phyloP scores from a whole-genome alignment of 352 stramenopile species.

The Pythium biforme region DNA sequence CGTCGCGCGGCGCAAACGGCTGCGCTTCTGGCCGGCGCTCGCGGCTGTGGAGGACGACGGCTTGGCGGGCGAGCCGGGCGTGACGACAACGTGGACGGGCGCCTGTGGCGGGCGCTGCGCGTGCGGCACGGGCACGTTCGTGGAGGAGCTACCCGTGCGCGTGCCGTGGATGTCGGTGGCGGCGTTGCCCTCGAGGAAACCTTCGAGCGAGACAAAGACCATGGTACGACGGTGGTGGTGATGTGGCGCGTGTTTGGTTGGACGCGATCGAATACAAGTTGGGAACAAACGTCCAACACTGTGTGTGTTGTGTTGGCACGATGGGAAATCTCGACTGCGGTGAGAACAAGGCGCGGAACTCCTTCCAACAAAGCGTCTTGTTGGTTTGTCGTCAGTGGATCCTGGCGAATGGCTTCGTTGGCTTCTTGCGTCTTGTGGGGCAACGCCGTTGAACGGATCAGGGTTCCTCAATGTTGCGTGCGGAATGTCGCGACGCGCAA shows the following conservation, averaged over 20 bases:
- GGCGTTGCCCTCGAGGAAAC: constrained; percentile 59
- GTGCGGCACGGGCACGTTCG: constrained; percentile 3
- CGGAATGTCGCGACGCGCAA: constrained; percentile 20
- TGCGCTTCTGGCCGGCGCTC: constrained; percentile 25
- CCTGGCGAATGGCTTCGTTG: constrained; percentile 10
- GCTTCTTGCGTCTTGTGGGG: neutral
- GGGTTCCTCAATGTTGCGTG: constrained; percentile 4
- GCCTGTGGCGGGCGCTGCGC: constrained; percentile 22
- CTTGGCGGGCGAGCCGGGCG: constrained; percentile 58
- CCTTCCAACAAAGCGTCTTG: neutral
- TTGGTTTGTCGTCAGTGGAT: neutral
- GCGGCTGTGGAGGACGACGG: too few relatives aligned
- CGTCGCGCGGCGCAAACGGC: constrained; percentile 27
- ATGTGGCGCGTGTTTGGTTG: neutral
- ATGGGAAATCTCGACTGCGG: neutral
- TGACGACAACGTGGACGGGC: constrained; percentile 60
- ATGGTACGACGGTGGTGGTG: constrained; percentile 39
- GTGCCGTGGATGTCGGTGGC: too few relatives aligned
- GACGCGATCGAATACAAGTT: too few relatives aligned
- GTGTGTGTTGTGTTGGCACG: too few relatives aligned
- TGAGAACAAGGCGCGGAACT: neutral
- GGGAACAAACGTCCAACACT: neutral
- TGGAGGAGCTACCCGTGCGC: constrained; percentile 17
- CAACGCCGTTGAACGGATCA: neutral
- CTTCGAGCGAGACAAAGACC: constrained; percentile 81